phyloP scores from a whole-genome alignment of 495 filamentous ascomycete species.

The Staphylotrichum longicolle region DNA sequence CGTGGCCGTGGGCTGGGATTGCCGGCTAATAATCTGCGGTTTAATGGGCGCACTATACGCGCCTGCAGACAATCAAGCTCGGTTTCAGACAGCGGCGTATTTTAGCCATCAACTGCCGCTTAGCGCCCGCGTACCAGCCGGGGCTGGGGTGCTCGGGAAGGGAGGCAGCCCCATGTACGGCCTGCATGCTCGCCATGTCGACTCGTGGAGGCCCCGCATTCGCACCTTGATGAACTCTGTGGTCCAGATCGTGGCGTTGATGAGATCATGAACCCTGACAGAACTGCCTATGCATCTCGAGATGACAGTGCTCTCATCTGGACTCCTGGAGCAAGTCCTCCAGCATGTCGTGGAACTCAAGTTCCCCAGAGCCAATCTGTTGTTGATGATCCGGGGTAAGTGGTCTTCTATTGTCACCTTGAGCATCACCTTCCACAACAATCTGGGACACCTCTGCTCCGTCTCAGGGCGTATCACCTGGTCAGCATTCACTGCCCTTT shows the following conservation, averaged over 20 bases:
- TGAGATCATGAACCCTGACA: neutral
- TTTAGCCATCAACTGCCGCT: constrained; percentile 37
- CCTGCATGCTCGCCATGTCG: neutral
- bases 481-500: constrained; percentile 8
- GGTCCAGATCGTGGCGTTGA: neutral
- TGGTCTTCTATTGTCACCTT: too few relatives aligned
- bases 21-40: constrained; percentile 24
- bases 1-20: constrained; percentile 10
- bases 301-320: constrained; percentile 1
- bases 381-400: constrained; percentile 4
- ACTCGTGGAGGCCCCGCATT: neutral
- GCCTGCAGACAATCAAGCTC: constrained; percentile 9
- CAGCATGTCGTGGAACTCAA: neutral
- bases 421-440: constrained; percentile 3
- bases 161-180: neutral
- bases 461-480: constrained; percentile 26
- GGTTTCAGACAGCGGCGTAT: constrained; percentile 25
- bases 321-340: neutral
- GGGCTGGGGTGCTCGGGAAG: neutral
- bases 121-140: constrained; percentile 14
- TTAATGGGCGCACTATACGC: constrained; percentile 19
- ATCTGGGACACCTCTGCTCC: constrained; percentile 18
- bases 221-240: neutral
- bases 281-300: constrained; percentile 2
- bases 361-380: constrained; percentile 1